Evolutionary conservation across 371 early-diverging fungal genomes (phyloP), one percentile per base, ranked within the genome.

Genomic region (Actinomortierella ambigua): DNA sequence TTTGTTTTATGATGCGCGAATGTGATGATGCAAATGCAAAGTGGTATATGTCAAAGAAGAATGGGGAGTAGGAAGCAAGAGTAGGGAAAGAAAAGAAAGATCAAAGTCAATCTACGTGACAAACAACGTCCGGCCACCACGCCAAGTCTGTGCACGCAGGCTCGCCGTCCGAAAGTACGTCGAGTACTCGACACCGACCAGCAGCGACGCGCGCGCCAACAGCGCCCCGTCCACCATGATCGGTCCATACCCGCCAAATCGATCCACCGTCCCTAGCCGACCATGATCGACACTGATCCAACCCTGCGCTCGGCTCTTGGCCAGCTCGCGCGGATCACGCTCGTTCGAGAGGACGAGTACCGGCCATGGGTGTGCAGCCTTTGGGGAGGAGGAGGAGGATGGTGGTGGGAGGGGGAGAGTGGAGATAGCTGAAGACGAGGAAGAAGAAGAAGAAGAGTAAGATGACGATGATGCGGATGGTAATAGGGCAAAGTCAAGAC

Each of bases 161-260:
- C 64, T 60, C 0, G 69, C 69, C 2, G 69, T 69, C 50, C 47
- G 54, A 46, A 69, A 69, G 44, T 69, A 69, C 5, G 69, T 69
- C 60, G 69, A 69, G 46, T 69, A 69, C 53, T 69, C 69, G 8
- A 69, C 69, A 2, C 69, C 69, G 22, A 69, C 57, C 48, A 69
- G 49, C 43, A 63, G 18, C 14, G 26, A 28, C 0, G 69, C 63
- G 15, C 69, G 22, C 5, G 69, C 64, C 26, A 69, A 27, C 23
- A 69, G 34, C 5, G 69, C 69, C 4, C 69, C 69, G 20, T 69
- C 69, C 8, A 69, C 59, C 69, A 69, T 13, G 39, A 63, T 63
- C 2, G 69, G 69, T 1, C 69, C 69, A 39, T 69, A 69, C 0
- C 57, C 60, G 18, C 69, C 69, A 39, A 63, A 69, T 18, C 53